Conservation (phyloP, 2,329 filamentous ascomycete genomes). For the Claviceps pazoutovae region DNA sequence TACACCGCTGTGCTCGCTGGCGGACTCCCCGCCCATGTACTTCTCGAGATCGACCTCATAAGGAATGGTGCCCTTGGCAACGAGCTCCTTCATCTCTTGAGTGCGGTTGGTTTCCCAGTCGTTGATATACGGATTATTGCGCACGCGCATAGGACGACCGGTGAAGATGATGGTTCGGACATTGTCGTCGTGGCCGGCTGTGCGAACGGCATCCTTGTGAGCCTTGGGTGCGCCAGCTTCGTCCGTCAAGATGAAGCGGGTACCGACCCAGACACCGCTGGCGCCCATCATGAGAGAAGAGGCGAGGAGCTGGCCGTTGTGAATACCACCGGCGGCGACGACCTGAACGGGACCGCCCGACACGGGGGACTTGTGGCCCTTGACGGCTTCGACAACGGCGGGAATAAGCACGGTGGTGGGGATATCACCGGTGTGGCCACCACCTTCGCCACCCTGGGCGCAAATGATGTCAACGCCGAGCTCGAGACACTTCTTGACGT, state of each 20-base stretch:
- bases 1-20: conserved; percentile 41
- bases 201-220: conserved; percentile 91
- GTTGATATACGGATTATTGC: conserved; percentile 83
- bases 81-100: conserved; percentile 84
- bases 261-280: conserved; percentile 88
- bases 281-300: conserved; percentile 88
- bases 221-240: conserved; percentile 88
- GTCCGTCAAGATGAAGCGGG: conserved; percentile 83
- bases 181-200: conserved; percentile 88
- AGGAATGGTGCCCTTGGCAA: conserved; percentile 76
- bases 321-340: conserved; percentile 85
- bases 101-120: conserved; percentile 93
- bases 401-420: conserved; percentile 89
- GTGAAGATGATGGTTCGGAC: conserved; percentile 98
- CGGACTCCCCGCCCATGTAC: conserved; percentile 42
- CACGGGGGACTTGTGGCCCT: conserved; percentile 71
- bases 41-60: conserved; percentile 91
- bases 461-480: conserved; percentile 93
- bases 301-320: conserved; percentile 81
- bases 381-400: conserved; percentile 68
- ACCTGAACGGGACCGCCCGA: conserved; percentile 82
- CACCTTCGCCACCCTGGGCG: conserved; percentile 94
- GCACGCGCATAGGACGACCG: conserved; percentile 82
- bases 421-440: conserved; percentile 89
- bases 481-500: conserved; percentile 90